These are phyloP conservation scores for Zasmidium citrigriseum DNA, from an alignment of 2,329 filamentous ascomycete genomes.

Conservation along the genomic window DNA sequence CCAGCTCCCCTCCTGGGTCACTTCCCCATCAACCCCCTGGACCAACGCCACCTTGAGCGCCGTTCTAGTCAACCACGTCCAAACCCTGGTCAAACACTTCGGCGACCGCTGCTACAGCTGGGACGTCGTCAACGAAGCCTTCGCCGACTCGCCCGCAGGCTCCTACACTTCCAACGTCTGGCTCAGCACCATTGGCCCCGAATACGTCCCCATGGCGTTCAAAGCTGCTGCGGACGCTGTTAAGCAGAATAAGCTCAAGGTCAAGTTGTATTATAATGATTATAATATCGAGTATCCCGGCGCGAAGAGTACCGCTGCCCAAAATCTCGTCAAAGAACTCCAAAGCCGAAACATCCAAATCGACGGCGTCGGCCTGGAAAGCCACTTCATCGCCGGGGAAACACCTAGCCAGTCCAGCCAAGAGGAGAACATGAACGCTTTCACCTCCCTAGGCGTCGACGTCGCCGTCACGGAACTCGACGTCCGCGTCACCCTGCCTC, in stretches of 20 bases:
- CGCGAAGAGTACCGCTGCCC: slow-evolving; percentile 26
- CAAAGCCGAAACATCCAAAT: slow-evolving; percentile 33
- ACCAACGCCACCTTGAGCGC: slow-evolving; percentile 43
- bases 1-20: slow-evolving; percentile 43
- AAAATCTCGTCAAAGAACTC: slow-evolving; percentile 27
- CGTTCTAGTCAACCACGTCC: slow-evolving; percentile 46
- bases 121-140: slow-evolving; percentile 18
- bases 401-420: slow-evolving; percentile 30
- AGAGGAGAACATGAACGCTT: slow-evolving; percentile 49
- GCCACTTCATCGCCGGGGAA: slow-evolving; percentile 44
- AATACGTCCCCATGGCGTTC: slow-evolving; percentile 32
- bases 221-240: slow-evolving; percentile 23
- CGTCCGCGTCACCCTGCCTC: slow-evolving; percentile 45
- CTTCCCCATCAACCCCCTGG: slow-evolving; percentile 29
- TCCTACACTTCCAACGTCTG: slow-evolving; percentile 25
- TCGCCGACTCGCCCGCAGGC: slow-evolving; percentile 15
- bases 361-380: slow-evolving; percentile 52
- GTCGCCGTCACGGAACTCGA: slow-evolving; percentile 67
- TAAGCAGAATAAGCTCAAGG: slow-evolving; percentile 17
- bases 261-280: slow-evolving; percentile 34
- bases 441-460: slow-evolving; percentile 56
- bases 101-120: slow-evolving; percentile 38
- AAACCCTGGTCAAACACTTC: slow-evolving; percentile 40
- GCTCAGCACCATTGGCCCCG: slow-evolving; percentile 31
- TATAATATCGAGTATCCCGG: slow-evolving; percentile 32